These are phyloP conservation scores for Maudiozyma bulderi DNA, from an alignment of 805 yeast species.

Conservation along the genomic window DNA sequence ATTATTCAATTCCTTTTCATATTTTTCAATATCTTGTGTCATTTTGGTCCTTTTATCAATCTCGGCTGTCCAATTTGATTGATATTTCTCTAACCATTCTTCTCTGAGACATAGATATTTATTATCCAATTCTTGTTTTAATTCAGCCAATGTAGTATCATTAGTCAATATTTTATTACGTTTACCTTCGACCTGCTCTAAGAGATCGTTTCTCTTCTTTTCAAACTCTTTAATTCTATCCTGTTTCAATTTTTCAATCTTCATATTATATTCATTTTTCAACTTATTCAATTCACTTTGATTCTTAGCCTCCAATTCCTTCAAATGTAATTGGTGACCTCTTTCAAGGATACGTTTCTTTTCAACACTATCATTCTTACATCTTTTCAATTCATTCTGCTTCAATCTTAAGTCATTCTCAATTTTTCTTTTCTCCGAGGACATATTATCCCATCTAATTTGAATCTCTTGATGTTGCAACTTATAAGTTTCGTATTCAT, in stretches of 20 bases:
- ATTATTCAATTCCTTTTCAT: slow-evolving; percentile 9
- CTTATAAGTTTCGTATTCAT: slow-evolving; percentile 14
- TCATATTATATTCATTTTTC: slow-evolving; percentile 26
- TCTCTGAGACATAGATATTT: slow-evolving; percentile 13
- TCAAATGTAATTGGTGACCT: slow-evolving; percentile 29
- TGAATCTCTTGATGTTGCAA: slow-evolving; percentile 15
- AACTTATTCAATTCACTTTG: slow-evolving; percentile 31
- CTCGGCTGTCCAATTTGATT: slow-evolving; percentile 21
- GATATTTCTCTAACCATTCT: slow-evolving; percentile 21
- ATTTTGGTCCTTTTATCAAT: slow-evolving; percentile 22
- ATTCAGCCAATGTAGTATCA: slow-evolving; percentile 9
- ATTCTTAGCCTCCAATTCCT: slow-evolving; percentile 28
- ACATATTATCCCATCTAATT: slow-evolving; percentile 21
- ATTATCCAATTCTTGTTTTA: slow-evolving; percentile 13
- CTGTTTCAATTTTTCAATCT: slow-evolving; percentile 33
- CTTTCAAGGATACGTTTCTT: slow-evolving; percentile 18
- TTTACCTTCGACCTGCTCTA: slow-evolving; percentile 26
- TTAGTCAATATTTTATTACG: slow-evolving; percentile 18
- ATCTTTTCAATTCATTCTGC: slow-evolving; percentile 25
- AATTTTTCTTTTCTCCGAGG: slow-evolving; percentile 20
- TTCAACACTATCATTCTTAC: slow-evolving; percentile 21
- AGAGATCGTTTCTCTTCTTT: slow-evolving; percentile 21
- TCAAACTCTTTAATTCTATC: slow-evolving; percentile 29
- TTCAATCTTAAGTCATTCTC: slow-evolving; percentile 24
- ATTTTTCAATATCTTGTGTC: slow-evolving; percentile 17